phyloP scores from a whole-genome alignment of 1,284 basidiomycete genomes.

The Fomes fomentarius region DNA sequence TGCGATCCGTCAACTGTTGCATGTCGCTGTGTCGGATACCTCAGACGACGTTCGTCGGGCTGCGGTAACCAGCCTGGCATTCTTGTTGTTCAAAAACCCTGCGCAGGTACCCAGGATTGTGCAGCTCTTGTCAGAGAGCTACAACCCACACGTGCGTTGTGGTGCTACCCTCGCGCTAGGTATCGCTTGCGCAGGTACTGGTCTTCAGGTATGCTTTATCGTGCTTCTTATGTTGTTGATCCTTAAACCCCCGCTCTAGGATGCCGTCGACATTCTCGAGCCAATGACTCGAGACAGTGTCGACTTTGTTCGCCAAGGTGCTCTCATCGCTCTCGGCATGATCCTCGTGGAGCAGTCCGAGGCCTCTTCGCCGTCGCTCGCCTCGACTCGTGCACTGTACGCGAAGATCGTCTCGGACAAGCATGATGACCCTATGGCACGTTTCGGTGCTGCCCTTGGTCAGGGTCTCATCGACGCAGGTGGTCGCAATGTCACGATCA shows the following conservation, averaged over 20 bases:
- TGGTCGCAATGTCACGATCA: slow-evolving; percentile 93
- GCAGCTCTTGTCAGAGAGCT: slow-evolving; percentile 94
- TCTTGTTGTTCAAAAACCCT: slow-evolving; percentile 95
- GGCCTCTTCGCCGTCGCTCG: slow-evolving; percentile 80
- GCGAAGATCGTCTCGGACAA: slow-evolving; percentile 91
- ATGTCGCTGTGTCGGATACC: slow-evolving; percentile 96
- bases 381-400: slow-evolving; percentile 81
- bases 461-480: slow-evolving; percentile 97
- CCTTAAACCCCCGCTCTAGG: slow-evolving; percentile 43
- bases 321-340: slow-evolving; percentile 94
- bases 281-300: slow-evolving; percentile 97
- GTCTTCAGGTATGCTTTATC: slow-evolving; percentile 72
- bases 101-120: slow-evolving; percentile 93
- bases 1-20: slow-evolving; percentile 87
- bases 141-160: slow-evolving; percentile 97
- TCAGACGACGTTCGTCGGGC: slow-evolving; percentile 95
- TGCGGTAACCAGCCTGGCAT: slow-evolving; percentile 92
- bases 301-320: slow-evolving; percentile 98
- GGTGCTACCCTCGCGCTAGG: slow-evolving; percentile 94
- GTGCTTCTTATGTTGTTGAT: not conserved
- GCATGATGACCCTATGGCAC: slow-evolving; percentile 97
- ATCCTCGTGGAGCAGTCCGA: slow-evolving; percentile 95
- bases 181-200: slow-evolving; percentile 97
- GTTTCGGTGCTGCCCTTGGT: slow-evolving; percentile 92
- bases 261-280: slow-evolving; percentile 93